Conservation (phyloP, 139 green algal genomes). For the Tetraselmis chui region DNA sequence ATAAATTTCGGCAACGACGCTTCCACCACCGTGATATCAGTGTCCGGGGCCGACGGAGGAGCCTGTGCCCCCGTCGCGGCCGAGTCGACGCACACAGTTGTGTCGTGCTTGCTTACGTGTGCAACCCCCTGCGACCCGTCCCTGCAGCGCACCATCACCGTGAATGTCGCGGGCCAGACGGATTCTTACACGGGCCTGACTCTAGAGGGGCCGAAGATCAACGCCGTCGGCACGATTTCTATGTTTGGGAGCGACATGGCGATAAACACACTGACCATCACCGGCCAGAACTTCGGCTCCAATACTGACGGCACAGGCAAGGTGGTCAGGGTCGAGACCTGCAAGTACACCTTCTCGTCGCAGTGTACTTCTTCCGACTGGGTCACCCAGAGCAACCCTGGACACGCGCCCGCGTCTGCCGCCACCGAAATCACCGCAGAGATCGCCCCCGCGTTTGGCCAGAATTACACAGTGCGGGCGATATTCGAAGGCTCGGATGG, state of each 20-base stretch:
- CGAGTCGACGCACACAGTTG: background rate
- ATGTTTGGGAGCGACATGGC: background rate
- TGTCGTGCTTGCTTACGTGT: background rate
- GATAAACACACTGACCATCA: slow-evolving; percentile 1
- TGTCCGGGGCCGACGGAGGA: background rate
- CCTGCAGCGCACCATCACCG: background rate
- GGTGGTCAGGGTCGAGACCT: background rate
- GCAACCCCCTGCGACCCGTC: background rate
- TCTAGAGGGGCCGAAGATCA: background rate
- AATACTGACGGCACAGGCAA: background rate
- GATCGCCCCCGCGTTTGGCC: background rate
- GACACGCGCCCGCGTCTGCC: background rate
- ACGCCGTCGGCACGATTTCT: background rate
- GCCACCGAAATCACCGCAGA: background rate
- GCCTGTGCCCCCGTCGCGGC: background rate
- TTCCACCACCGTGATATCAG: background rate
- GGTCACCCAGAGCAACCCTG: background rate
- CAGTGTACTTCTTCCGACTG: background rate
- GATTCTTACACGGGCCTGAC: background rate
- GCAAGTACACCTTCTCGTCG: background rate
- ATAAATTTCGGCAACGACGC: background rate
- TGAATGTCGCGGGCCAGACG: background rate
- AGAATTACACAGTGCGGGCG: background rate
- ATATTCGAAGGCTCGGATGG: background rate
- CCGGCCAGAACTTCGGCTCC: background rate